A percentile compares a stretch with the other conserved stretches of the same genome.
Conservation (phyloP, 176 grass and related monocot genomes). For the Avena insularis region DNA sequence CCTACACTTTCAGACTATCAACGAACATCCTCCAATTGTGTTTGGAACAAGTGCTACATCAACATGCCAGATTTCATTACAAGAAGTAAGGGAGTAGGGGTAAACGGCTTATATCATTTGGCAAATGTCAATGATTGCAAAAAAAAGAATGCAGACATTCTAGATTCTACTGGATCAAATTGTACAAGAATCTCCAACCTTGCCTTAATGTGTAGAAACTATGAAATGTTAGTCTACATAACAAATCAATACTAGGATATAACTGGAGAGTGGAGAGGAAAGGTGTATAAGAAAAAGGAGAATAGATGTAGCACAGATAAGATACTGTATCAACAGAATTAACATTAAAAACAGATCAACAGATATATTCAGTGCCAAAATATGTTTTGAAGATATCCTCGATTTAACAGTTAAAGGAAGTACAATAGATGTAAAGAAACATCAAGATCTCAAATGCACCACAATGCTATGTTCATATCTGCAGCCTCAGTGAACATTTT, state of each 20-base stretch:
- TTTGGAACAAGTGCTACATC: not conserved
- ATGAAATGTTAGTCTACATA: conserved; percentile 16
- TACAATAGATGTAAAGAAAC: not conserved
- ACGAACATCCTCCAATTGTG: not conserved
- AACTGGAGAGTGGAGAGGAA: conserved; percentile 20
- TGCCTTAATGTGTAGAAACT: conserved; percentile 7
- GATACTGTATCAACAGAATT: not conserved
- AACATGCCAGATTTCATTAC: conserved; percentile 28
- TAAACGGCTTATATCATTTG: not conserved
- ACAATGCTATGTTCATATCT: conserved; percentile 2
- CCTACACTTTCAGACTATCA: not conserved
- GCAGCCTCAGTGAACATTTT: not conserved
- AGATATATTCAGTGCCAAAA: conserved; percentile 4
- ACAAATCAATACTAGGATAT: conserved; percentile 17
- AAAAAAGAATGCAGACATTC: conserved; percentile 3
- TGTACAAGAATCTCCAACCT: not conserved
- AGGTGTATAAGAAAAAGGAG: not conserved
- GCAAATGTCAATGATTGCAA: conserved; percentile 18
- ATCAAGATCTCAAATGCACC: conserved; percentile 21
- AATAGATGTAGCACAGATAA: not conserved
- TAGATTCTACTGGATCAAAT: not conserved
- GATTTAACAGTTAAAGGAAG: not conserved
- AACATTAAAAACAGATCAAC: conserved; percentile 20
- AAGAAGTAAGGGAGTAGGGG: conserved; percentile 12
- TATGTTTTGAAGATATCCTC: not conserved